These are phyloP conservation scores for Aphanoascus verrucosus DNA, from an alignment of 2,329 filamentous ascomycete species.

Conservation along the genomic window DNA sequence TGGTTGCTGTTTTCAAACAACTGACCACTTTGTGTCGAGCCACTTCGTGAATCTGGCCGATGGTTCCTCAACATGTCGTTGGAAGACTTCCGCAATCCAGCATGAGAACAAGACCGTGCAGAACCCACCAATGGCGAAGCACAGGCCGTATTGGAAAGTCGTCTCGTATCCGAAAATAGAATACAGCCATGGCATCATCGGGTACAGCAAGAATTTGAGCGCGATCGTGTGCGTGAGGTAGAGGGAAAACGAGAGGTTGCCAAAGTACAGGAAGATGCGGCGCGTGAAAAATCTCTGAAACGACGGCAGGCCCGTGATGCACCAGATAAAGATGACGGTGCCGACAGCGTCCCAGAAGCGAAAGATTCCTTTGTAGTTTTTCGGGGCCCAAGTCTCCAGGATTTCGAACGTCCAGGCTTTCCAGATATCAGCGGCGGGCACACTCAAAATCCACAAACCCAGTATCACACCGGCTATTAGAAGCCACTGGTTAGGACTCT, in stretches of 20 bases:
- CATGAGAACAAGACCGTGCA: constrained; percentile 36
- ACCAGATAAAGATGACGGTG: constrained; percentile 31
- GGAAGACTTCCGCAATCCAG: constrained; percentile 51
- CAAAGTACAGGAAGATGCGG: constrained; percentile 36
- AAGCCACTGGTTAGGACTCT: constrained; percentile 14
- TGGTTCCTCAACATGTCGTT: constrained; percentile 45
- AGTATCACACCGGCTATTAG: constrained; percentile 31
- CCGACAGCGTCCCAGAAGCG: constrained; percentile 33
- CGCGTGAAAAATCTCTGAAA: constrained; percentile 36
- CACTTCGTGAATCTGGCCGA: constrained; percentile 43
- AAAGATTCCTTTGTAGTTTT: constrained; percentile 33
- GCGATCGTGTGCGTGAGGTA: constrained; percentile 36
- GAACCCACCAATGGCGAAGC: constrained; percentile 31
- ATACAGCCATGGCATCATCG: constrained; percentile 36
- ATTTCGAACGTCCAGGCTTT: constrained; percentile 35
- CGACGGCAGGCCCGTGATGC: constrained; percentile 32
- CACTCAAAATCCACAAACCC: constrained; percentile 35
- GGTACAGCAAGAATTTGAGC: constrained; percentile 36
- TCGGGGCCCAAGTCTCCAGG: constrained; percentile 31
- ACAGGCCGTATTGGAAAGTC: constrained; percentile 31
- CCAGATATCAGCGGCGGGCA: constrained; percentile 33
- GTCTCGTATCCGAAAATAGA: constrained; percentile 31
- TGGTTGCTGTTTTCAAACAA: neutral
- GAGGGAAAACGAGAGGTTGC: constrained; percentile 39
- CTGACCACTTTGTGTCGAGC: constrained; percentile 29